Conservation (phyloP, 345 rosid species). For the rapeseed (Brassica napus) region DNA sequence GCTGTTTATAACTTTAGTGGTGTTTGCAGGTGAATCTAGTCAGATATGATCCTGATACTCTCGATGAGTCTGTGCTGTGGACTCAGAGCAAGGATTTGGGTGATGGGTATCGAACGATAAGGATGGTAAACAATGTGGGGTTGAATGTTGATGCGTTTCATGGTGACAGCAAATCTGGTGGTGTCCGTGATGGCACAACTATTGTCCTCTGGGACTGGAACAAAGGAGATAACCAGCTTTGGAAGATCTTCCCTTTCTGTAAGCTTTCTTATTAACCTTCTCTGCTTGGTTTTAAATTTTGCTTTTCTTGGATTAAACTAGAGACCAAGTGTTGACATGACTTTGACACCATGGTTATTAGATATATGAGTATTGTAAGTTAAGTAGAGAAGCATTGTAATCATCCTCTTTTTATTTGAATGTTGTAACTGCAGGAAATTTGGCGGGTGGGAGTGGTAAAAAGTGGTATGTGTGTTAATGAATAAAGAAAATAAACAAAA, state of each 20-base stretch:
- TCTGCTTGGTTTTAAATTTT: background rate
- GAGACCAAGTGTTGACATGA: background rate
- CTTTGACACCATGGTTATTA: background rate
- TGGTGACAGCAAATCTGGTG: slow-evolving; percentile 66
- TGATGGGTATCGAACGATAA: slow-evolving; percentile 44
- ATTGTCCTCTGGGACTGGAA: slow-evolving; percentile 84
- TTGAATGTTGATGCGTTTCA: slow-evolving; percentile 79
- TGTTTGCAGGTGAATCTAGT: slow-evolving; percentile 62
- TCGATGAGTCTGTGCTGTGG: slow-evolving; percentile 77
- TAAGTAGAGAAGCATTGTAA: background rate
- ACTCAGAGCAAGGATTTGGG: slow-evolving; percentile 54
- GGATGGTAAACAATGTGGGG: slow-evolving; percentile 76
- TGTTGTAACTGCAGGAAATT: slow-evolving; percentile 33
- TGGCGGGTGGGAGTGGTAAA: slow-evolving; percentile 16
- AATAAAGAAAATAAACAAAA: slow-evolving; percentile 24
- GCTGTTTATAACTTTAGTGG: background rate
- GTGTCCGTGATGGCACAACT: slow-evolving; percentile 67
- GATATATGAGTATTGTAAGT: background rate
- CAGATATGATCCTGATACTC: slow-evolving; percentile 56
- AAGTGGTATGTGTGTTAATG: slow-evolving; percentile 13
- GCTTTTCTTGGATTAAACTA: background rate
- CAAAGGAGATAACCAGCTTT: slow-evolving; percentile 81
- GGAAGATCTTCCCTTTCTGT: slow-evolving; percentile 78
- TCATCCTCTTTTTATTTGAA: background rate
- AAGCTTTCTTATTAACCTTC: slow-evolving; percentile 41